Evolutionary conservation across 306 rosid species (phyloP), one percentile per base, ranked within the genome.

Genomic region (Dicorynia guianensis): DNA sequence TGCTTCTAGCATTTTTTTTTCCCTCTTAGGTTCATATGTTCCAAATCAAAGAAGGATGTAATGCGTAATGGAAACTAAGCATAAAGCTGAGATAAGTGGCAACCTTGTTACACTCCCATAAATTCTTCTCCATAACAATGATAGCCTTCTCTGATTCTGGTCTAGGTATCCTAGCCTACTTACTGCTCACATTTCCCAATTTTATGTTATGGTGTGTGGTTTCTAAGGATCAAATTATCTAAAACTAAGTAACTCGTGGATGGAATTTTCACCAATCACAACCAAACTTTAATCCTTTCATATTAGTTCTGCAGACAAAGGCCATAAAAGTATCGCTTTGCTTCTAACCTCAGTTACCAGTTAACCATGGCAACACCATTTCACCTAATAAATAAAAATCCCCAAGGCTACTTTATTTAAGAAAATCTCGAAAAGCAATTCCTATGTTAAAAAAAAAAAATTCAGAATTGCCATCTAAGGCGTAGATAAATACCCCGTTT

Each of bases 261-360:
- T 58, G 7, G 39, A 67, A 77, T 39, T 58, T 64, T 20, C 25
- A 63, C 17, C n/a, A 59, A 47, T 11, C 43, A 67, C 17, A 48
- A 64, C 17, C 20, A 73, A 63, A 78, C 34, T 0, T 17, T 57
- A 47, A 56, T 11, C 3, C 38, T 43, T 50, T 60, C 44, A 38
- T 42, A 61, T 61, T 6, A 40, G 35, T 13, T 57, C 15, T 49
- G 50, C 36, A 56, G 5, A 60, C 10, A 34, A 79, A 79, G 36
- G 36, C 56, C 48, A 55, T 25, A 6, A 11, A 20, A 17, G 18
- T 10, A 6, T 12, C 67, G 47, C 52, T 60, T 55, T 68, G 46
- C 39, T 71, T 68, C 53, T 33, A 25, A 25, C 1, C 63, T 11
- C 2, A 71, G 48, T 15, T n/a, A 72, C 49, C 60, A 34, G 8